These are phyloP conservation scores for Polymyxa betae DNA, from an alignment of 208 protist species.

Conservation along the genomic window DNA sequence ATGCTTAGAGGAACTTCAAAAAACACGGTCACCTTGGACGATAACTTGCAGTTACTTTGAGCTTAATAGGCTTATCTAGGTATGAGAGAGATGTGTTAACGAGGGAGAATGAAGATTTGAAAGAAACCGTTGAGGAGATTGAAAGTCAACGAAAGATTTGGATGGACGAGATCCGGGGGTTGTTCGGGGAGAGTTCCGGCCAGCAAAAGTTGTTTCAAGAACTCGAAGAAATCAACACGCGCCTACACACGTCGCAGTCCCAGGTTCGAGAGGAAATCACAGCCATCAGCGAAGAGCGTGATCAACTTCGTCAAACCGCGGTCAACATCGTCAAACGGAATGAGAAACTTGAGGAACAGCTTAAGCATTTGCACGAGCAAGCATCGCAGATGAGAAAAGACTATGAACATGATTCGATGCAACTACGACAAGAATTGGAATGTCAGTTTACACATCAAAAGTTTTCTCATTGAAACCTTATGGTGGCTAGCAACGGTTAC, in stretches of 20 bases:
- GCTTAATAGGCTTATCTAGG: too few species aligned
- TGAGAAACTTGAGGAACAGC: background rate
- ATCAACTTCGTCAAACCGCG: background rate
- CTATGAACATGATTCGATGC: background rate
- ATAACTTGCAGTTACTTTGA: background rate
- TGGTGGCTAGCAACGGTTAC: background rate
- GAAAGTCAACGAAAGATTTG: background rate
- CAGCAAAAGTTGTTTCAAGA: conserved; percentile 45
- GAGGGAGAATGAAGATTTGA: conserved; percentile 34
- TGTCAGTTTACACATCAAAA: background rate
- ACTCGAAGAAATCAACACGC: conserved; percentile 3
- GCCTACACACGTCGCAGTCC: background rate
- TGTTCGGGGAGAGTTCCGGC: background rate
- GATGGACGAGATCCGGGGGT: conserved; percentile 21
- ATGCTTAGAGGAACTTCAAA: background rate
- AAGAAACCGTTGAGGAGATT: conserved; percentile 4
- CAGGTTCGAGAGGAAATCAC: background rate
- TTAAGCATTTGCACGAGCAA: background rate
- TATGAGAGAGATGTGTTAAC: background rate
- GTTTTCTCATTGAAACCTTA: background rate
- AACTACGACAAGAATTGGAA: conserved; percentile 22
- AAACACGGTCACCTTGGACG: background rate
- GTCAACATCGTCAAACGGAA: background rate
- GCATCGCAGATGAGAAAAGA: background rate
- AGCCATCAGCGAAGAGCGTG: background rate